Conservation (phyloP, 2,329 filamentous ascomycete genomes). For the Neobulgaria alba region DNA sequence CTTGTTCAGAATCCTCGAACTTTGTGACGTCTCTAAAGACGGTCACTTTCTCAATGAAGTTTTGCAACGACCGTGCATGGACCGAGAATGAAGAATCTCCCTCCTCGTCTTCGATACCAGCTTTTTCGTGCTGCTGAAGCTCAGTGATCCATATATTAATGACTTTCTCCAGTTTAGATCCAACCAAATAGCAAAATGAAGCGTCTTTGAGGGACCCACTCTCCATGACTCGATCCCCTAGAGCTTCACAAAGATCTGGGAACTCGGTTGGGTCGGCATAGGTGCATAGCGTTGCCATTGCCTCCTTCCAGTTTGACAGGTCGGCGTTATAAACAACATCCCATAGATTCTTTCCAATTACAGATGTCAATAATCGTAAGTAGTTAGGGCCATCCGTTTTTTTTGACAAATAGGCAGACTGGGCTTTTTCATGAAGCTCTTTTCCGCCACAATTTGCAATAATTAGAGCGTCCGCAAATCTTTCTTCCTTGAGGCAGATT, state of each 20-base stretch:
- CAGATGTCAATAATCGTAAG: constrained; percentile 77
- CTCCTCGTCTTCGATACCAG: constrained; percentile 57
- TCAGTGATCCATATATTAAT: constrained; percentile 90
- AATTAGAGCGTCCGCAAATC: constrained; percentile 93
- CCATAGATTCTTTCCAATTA: constrained; percentile 95
- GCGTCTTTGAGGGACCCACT: constrained; percentile 75
- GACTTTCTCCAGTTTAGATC: constrained; percentile 95
- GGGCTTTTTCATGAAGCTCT: constrained; percentile 87
- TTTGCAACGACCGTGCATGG: constrained; percentile 79
- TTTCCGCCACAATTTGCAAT: constrained; percentile 95
- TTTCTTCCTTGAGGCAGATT: constrained; percentile 78
- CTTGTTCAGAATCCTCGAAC: constrained; percentile 72
- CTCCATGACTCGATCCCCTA: constrained; percentile 85
- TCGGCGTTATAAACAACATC: constrained; percentile 96
- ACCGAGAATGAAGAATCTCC: constrained; percentile 83
- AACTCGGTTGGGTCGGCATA: constrained; percentile 90
- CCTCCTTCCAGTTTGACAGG: constrained; percentile 88
- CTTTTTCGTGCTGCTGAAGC: constrained; percentile 74
- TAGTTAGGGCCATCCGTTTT: constrained; percentile 83
- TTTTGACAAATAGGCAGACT: constrained; percentile 79
- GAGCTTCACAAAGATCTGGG: constrained; percentile 85
- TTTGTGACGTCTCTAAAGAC: constrained; percentile 92
- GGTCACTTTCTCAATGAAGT: constrained; percentile 96
- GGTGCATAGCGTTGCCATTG: constrained; percentile 92
- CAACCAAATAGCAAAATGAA: constrained; percentile 91